Evolutionary conservation across 345 rosid genomes (phyloP).

Genomic region (Citrus unshiu): DNA sequence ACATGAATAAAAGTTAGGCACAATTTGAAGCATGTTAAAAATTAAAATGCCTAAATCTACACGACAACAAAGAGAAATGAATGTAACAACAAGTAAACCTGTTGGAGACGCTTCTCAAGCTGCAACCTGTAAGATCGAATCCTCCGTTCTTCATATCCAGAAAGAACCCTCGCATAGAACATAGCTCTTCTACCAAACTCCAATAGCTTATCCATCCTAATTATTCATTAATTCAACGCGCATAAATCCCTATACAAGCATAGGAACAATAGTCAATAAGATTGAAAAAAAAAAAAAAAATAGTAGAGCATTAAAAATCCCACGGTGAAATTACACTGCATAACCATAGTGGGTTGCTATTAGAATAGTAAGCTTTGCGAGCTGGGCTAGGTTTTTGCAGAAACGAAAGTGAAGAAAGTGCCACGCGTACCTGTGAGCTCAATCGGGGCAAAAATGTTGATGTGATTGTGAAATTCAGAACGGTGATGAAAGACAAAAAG

Average conservation of each 20-base stretch:
- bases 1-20: neutral
- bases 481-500: too few relatives aligned
- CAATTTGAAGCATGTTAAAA: neutral
- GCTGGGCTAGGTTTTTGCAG: neutral
- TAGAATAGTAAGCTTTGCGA: neutral
- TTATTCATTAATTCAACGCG: slow-evolving; percentile 11
- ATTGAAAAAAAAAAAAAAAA: neutral
- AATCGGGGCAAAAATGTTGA: neutral
- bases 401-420: neutral
- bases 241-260: slow-evolving; percentile 9
- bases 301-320: neutral
- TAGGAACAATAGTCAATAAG: neutral
- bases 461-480: neutral
- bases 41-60: neutral
- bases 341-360: neutral
- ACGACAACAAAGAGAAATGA: neutral
- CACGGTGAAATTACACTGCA: neutral
- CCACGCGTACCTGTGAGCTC: neutral
- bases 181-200: slow-evolving; percentile 83
- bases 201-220: slow-evolving; percentile 62
- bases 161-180: slow-evolving; percentile 84
- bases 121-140: slow-evolving; percentile 73
- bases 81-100: slow-evolving; percentile 37
- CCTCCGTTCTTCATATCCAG: slow-evolving; percentile 87
- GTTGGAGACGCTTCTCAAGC: slow-evolving; percentile 67